Base-by-base conservation (phyloP, 768 basidiomycete species). In the Sutorius australiensis region DNA sequence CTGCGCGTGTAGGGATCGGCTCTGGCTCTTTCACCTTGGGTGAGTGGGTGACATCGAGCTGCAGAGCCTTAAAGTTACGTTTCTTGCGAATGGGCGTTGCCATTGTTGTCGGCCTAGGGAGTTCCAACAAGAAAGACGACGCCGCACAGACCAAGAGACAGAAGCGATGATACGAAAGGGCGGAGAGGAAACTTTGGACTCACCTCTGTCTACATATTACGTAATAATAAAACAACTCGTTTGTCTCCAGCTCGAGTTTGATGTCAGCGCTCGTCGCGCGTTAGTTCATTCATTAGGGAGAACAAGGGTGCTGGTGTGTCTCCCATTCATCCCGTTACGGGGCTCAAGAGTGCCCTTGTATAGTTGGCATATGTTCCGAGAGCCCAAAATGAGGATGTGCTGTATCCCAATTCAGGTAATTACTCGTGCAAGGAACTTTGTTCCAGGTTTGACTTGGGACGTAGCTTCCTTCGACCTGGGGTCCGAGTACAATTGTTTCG, bases 1-100 rank as follows among this genome's bases (percentile, higher is more conserved):
- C 79, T 45, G 69, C 73, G 47, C 82, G 75, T 14, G 75, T 74
- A 16, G 81, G 72, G 45, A 80, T 69, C 48, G 75, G 75, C 49
- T 74, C 71, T 28, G 70, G 64, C 48, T 77, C 72, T 5, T 75
- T 66, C 2, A 77, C 67, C n/a, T 66, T 53, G 37, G 73, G 60
- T 19, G 77, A 67, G 42, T 72, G 70, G 41, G 77, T 56, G 52
- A 86, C 83, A 60, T 81, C 77, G 66, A 94, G 83, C 73, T 86
- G 83, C 9, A 94, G 80, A 36, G 80, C 84, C 72, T 92, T 93
- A 80, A 92, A 92, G 68, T 94, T 94, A 57, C 92, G 84, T 70
- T 94, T 94, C 79, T 92, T 91, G 72, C 91, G 87, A 56, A 91
- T 81, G 49, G 86, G 83, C 36, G 80, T 80, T 36, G 75, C 69